Percentiles rank a stretch among this genome's conserved stretches.
These are phyloP conservation scores for Pilasporangium apinafurcum DNA, from an alignment of 352 stramenopile genomes.

Conservation along the genomic window DNA sequence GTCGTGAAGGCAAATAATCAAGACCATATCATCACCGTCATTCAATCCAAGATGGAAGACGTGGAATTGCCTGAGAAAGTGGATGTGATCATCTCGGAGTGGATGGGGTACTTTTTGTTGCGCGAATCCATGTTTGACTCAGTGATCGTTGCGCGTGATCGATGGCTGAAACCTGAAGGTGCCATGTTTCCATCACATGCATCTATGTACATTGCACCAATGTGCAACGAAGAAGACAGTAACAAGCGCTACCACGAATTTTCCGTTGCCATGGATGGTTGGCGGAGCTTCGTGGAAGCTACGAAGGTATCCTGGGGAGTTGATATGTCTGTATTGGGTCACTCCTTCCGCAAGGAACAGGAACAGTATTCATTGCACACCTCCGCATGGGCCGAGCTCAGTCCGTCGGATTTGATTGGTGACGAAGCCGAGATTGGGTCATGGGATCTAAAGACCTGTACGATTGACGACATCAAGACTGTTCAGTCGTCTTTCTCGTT, in stretches of 20 bases:
- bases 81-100: slow-evolving; percentile 99
- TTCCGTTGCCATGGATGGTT: slow-evolving; percentile 79
- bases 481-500: slow-evolving; percentile 69
- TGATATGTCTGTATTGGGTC: slow-evolving; percentile 93
- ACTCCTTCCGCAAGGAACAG: slow-evolving; percentile 83
- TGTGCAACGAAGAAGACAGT: slow-evolving; percentile 91
- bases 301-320: slow-evolving; percentile 95
- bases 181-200: slow-evolving; percentile 98
- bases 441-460: slow-evolving; percentile 84
- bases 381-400: slow-evolving; percentile 79
- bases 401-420: slow-evolving; percentile 68
- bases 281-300: slow-evolving; percentile 83
- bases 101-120: slow-evolving; percentile 99
- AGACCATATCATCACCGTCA: slow-evolving; percentile 96
- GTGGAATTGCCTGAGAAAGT: slow-evolving; percentile 96
- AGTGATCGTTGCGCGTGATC: slow-evolving; percentile 94
- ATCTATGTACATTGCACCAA: slow-evolving; percentile 97
- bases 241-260: slow-evolving; percentile 84
- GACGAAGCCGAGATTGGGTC: slow-evolving; percentile 75
- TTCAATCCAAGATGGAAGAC: slow-evolving; percentile 98
- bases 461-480: slow-evolving; percentile 76
- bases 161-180: slow-evolving; percentile 94
- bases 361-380: slow-evolving; percentile 86
- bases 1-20: slow-evolving; percentile 96
- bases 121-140: slow-evolving; percentile 99